Percentiles rank a stretch among this genome's conserved stretches.
Evolutionary conservation across 2,329 filamentous ascomycete species (phyloP).

Genomic region (Aspergillus cejpii): DNA sequence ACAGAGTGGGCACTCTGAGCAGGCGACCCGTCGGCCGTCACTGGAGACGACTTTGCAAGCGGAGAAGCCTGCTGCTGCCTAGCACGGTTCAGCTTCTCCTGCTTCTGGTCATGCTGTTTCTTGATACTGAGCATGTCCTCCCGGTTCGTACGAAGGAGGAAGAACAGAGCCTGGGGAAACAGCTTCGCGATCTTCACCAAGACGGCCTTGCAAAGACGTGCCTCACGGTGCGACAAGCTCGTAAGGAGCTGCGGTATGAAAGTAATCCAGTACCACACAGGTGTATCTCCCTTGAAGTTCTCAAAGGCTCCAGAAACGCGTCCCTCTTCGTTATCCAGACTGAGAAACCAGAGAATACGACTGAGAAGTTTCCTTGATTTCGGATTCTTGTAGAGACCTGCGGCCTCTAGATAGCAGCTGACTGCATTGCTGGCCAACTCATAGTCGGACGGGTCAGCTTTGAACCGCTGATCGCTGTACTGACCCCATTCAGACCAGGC

Average conservation of each 20-base stretch:
- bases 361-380: slow-evolving; percentile 93
- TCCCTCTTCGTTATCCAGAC: slow-evolving; percentile 81
- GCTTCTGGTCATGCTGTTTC: slow-evolving; percentile 67
- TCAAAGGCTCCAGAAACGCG: slow-evolving; percentile 81
- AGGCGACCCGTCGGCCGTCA: slow-evolving; percentile 39
- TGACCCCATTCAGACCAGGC: slow-evolving; percentile 99
- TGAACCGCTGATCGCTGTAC: slow-evolving; percentile 95
- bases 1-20: slow-evolving; percentile 45
- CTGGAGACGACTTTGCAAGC: slow-evolving; percentile 35
- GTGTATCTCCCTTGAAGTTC: slow-evolving; percentile 93
- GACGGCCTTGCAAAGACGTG: slow-evolving; percentile 75
- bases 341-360: slow-evolving; percentile 89
- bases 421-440: slow-evolving; percentile 83
- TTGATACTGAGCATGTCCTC: slow-evolving; percentile 92
- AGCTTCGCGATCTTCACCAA: slow-evolving; percentile 90
- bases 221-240: slow-evolving; percentile 85
- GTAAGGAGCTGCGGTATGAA: slow-evolving; percentile 95
- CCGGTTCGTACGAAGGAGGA: slow-evolving; percentile 83
- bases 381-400: slow-evolving; percentile 91
- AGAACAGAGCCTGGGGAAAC: slow-evolving; percentile 93
- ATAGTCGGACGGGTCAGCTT: slow-evolving; percentile 75
- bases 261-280: slow-evolving; percentile 99
- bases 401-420: slow-evolving; percentile 92
- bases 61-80: slow-evolving; percentile 54
- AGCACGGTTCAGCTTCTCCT: slow-evolving; percentile 53